Base-by-base conservation (phyloP, 1,139 yeast genomes). In the Zygotorulaspora mrakii region DNA sequence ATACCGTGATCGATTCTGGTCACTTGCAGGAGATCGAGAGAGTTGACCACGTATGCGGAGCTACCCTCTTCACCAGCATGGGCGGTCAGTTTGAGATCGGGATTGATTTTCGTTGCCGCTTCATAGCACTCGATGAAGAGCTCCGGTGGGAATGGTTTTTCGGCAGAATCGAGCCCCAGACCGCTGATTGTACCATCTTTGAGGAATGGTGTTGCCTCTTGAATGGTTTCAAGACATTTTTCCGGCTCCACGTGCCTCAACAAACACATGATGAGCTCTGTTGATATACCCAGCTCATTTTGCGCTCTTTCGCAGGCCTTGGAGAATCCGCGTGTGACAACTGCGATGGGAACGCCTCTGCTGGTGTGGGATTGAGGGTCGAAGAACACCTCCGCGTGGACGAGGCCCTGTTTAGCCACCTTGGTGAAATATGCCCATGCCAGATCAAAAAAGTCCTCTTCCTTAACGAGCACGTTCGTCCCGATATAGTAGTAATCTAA, bases 1-100 rank as follows among this genome's bases (percentile, higher is more conserved):
- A 83, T 75, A 37, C 94, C 94, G 57, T 84, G 94, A 56, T 84
- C 94, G 43, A 84, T 79, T 64, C 94, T 73, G 23, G 77, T 70
- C 11, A 76, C 85, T 1, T 74, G 69, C 49, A 84, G 70, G 32
- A 68, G 49, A 52, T 81, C 78, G 47, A 84, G 64, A 1, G 91
- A 68, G 37, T 70, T 69, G 9, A 65, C 49, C 26, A 84, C 83
- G 50, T 69, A 82, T 11, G 75, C 70, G 32, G 84, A 77, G 48
- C 81, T 85, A 37, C 91, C 94, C 66, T 84, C 94, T 64, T 84
- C 94, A 51, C 94, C 94, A 2, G 91, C 94, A 59, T 84, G 94
- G 2, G 94, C 91, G 25, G 94, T 84, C 39, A 81, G 68, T 30
- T 77, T 73, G 42, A 79, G 71, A 35, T 70, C 57, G 21, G 80